A percentile compares a stretch with the other conserved stretches of the same genome.
Evolutionary conservation across 352 stramenopile species (phyloP).

Genomic region (Phytophthora uliginosa): DNA sequence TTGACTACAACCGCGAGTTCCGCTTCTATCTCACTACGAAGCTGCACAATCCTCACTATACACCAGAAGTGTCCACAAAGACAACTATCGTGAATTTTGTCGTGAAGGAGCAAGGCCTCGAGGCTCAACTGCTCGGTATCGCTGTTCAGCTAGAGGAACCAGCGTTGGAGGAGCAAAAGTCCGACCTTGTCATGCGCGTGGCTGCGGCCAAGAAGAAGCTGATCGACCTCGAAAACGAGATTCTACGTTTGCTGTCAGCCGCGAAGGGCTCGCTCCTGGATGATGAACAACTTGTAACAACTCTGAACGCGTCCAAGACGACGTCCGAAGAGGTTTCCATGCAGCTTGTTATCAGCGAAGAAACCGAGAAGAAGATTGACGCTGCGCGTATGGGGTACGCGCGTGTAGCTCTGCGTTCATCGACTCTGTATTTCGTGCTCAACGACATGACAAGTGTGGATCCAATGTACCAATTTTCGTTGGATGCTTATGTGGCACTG

Average conservation of each 20-base stretch:
- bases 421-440: constrained; percentile 97
- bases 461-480: constrained; percentile 98
- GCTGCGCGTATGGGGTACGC: constrained; percentile 94
- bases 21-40: constrained; percentile 98
- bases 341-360: constrained; percentile 94
- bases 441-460: constrained; percentile 97
- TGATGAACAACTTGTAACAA: constrained; percentile 96
- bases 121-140: constrained; percentile 95
- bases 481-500: constrained; percentile 96
- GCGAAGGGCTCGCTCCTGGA: constrained; percentile 95
- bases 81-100: constrained; percentile 98
- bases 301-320: constrained; percentile 95
- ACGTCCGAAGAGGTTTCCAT: constrained; percentile 95
- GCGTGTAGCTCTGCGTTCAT: constrained; percentile 93
- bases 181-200: constrained; percentile 91
- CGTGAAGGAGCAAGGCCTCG: constrained; percentile 96
- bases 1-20: constrained; percentile 97
- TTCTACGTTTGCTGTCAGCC: constrained; percentile 92
- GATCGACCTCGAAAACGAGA: constrained; percentile 97
- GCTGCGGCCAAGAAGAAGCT: constrained; percentile 96
- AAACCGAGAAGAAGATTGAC: constrained; percentile 98
- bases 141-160: constrained; percentile 96
- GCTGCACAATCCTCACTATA: constrained; percentile 97
- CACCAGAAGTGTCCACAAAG: constrained; percentile 96
- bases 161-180: constrained; percentile 96